phyloP scores from a whole-genome alignment of 352 stramenopile genomes.

The Proteromonas lacertae region DNA sequence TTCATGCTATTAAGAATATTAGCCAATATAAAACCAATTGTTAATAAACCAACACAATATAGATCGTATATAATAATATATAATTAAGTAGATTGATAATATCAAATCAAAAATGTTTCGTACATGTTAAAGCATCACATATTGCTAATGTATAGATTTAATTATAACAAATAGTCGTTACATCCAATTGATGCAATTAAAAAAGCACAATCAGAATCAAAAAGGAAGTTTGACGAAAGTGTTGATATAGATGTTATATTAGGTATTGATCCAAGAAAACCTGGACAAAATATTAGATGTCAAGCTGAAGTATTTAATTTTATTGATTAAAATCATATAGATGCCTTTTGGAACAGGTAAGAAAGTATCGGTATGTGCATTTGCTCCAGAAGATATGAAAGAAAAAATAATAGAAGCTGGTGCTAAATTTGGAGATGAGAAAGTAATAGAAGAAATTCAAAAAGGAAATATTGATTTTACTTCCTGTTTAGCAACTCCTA shows the following conservation, averaged over 20 bases:
- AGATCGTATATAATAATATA: too few relatives aligned
- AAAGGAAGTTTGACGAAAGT: background rate
- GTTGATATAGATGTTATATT: background rate
- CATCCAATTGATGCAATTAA: too few relatives aligned
- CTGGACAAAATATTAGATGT: background rate
- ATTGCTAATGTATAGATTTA: too few relatives aligned
- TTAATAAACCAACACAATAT: too few relatives aligned
- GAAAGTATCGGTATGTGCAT: background rate
- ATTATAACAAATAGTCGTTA: too few relatives aligned
- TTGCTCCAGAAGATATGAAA: background rate
- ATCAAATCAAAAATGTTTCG: too few relatives aligned
- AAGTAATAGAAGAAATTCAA: conserved; percentile 1
- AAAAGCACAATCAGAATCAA: background rate
- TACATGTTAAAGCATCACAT: too few relatives aligned
- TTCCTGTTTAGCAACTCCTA: conserved; percentile 2
- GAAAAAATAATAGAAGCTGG: background rate
- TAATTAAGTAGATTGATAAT: too few relatives aligned
- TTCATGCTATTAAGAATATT: too few relatives aligned
- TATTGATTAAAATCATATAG: too few relatives aligned
- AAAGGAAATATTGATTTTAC: conserved; percentile 2
- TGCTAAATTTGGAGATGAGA: conserved; percentile 2
- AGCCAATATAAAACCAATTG: too few relatives aligned
- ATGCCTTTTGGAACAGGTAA: background rate
- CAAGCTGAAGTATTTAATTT: background rate
- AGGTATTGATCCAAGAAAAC: background rate